Evolutionary conservation across 495 filamentous ascomycete species (phyloP).

Genomic region (Mytilinidion resinicola): DNA sequence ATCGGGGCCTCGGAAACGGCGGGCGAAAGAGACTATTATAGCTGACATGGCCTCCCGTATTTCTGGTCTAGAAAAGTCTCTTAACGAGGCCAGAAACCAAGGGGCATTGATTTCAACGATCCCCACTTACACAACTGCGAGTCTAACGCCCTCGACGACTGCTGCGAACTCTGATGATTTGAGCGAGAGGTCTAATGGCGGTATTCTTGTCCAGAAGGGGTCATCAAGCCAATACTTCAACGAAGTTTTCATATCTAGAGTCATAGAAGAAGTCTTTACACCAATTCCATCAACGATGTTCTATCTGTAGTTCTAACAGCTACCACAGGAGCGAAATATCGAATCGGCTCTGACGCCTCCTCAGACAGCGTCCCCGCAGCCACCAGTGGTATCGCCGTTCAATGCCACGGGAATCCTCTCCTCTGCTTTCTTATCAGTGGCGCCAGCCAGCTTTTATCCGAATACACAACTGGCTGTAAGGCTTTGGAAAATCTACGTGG

Average conservation of each 20-base stretch:
- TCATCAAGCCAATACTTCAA: constrained; percentile 6
- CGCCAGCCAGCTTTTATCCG: neutral
- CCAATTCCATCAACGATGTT: too few relatives aligned
- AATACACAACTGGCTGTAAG: neutral
- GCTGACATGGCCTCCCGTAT: neutral
- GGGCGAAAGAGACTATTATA: neutral
- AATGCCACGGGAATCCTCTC: constrained; percentile 10
- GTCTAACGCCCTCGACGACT: too few relatives aligned
- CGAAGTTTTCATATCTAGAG: neutral
- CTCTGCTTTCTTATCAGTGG: neutral
- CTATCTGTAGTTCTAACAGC: too few relatives aligned
- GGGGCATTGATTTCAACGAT: too few relatives aligned
- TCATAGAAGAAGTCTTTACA: neutral
- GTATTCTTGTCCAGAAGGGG: neutral
- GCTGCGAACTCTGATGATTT: too few relatives aligned
- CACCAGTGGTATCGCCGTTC: neutral
- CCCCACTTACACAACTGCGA: too few relatives aligned
- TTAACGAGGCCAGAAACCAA: neutral
- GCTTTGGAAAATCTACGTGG: neutral
- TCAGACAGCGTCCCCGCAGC: too few relatives aligned
- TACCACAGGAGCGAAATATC: too few relatives aligned
- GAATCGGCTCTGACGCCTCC: neutral
- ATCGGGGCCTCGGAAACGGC: neutral
- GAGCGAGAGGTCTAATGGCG: neutral
- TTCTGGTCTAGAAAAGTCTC: neutral